A percentile compares a stretch with the other conserved stretches of the same genome.
phyloP scores from a whole-genome alignment of 176 grass and related monocot genomes.

The Paspalum notatum region DNA sequence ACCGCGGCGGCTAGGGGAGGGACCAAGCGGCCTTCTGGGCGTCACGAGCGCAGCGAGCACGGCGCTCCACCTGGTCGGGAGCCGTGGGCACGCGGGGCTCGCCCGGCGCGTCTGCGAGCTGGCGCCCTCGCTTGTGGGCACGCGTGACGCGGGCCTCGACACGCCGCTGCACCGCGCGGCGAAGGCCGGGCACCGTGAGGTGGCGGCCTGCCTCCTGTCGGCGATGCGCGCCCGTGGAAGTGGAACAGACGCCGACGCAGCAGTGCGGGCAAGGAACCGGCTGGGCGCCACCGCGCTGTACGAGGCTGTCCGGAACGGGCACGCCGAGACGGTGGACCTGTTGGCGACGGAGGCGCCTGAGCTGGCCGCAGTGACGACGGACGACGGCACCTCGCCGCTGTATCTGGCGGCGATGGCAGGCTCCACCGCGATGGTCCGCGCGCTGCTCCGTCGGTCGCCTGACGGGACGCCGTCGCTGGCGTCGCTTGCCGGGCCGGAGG shows the following conservation, averaged over 20 bases:
- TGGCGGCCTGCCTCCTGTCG: not conserved
- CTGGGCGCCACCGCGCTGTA: conserved; percentile 47
- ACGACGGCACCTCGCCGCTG: conserved; percentile 33
- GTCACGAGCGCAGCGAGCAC: not conserved
- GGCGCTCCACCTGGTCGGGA: conserved; percentile 57
- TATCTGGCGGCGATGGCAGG: conserved; percentile 35
- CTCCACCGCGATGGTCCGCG: not conserved
- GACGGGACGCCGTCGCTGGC: not conserved
- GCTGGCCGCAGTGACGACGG: not conserved
- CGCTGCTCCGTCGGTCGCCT: not conserved
- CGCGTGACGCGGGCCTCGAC: conserved; percentile 31
- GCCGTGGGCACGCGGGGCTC: conserved; percentile 22
- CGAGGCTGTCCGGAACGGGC: conserved; percentile 30
- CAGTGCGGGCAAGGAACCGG: conserved; percentile 22
- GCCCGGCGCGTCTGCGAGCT: not conserved
- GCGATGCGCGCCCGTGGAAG: not conserved
- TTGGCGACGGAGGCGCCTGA: not conserved
- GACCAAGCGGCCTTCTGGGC: not conserved
- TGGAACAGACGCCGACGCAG: not conserved
- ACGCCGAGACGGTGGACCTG: not conserved
- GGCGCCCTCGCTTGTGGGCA: conserved; percentile 1
- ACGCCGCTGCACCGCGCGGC: conserved; percentile 48
- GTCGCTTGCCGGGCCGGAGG: conserved; percentile 31
- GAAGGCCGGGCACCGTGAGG: not conserved
- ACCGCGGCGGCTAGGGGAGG: too few relatives aligned